Evolutionary conservation across 2,329 filamentous ascomycete species (phyloP).

Genomic region (Metarhizium robertsii): DNA sequence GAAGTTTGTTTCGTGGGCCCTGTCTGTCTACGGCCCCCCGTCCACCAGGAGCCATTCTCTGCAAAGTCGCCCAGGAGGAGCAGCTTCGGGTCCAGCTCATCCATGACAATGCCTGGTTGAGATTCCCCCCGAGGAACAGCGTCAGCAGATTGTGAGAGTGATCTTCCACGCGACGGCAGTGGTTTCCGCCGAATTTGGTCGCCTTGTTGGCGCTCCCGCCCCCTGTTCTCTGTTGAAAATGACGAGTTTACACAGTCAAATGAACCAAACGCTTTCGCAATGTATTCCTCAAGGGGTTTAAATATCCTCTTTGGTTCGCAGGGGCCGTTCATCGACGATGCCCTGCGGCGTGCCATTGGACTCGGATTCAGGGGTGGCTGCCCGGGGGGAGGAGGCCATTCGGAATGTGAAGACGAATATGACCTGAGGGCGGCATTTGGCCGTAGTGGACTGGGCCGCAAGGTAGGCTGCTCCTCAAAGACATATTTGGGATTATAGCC

Average conservation of each 20-base stretch:
- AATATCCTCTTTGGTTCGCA: slow-evolving; percentile 54
- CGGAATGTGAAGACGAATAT: slow-evolving; percentile 36
- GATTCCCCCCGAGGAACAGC: slow-evolving; percentile 6
- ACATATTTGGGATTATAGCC: slow-evolving; percentile 13
- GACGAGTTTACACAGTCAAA: slow-evolving; percentile 68
- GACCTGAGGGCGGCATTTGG: slow-evolving; percentile 21
- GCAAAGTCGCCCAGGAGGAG: slow-evolving; percentile 65
- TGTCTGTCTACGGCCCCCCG: slow-evolving; percentile 35
- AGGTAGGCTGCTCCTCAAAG: slow-evolving; percentile 29
- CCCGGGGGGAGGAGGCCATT: slow-evolving; percentile 21
- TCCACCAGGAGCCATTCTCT: slow-evolving; percentile 80
- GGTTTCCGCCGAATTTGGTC: slow-evolving; percentile 20
- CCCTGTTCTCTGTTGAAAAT: slow-evolving; percentile 47
- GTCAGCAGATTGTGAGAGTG: neutral
- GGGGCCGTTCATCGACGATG: slow-evolving; percentile 10
- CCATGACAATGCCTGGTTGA: slow-evolving; percentile 12
- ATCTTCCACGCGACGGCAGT: slow-evolving; percentile 8
- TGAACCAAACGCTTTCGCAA: slow-evolving; percentile 58
- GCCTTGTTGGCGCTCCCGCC: slow-evolving; percentile 11
- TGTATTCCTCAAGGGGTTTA: slow-evolving; percentile 67
- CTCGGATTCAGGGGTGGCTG: slow-evolving; percentile 7
- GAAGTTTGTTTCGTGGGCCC: neutral
- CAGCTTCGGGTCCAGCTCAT: slow-evolving; percentile 64
- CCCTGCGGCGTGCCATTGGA: slow-evolving; percentile 9
- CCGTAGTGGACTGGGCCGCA: slow-evolving; percentile 22